Evolutionary conservation across 768 basidiomycete species (phyloP).

Genomic region (Calocybe indica): DNA sequence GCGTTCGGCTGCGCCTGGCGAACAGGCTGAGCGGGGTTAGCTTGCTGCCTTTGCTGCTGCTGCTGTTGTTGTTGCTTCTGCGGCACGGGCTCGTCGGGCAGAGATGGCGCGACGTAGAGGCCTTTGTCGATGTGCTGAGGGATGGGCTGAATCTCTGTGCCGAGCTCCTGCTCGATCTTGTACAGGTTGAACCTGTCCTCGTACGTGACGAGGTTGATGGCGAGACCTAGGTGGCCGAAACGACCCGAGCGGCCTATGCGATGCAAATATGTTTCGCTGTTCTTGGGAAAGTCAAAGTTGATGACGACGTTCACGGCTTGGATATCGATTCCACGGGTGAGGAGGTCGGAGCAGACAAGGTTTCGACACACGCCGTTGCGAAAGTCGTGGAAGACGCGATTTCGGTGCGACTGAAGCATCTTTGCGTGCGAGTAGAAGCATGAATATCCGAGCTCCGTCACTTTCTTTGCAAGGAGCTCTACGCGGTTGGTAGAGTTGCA

Average conservation of each 20-base stretch:
- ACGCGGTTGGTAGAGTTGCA: conserved; percentile 99
- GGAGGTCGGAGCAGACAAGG: conserved; percentile 94
- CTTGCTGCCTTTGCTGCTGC: conserved; percentile 24
- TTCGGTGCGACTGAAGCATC: conserved; percentile 98
- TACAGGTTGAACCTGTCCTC: conserved; percentile 98
- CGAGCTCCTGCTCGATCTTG: conserved; percentile 96
- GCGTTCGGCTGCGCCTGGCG: conserved; percentile 19
- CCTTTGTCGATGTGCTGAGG: conserved; percentile 87
- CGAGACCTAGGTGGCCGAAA: conserved; percentile 94
- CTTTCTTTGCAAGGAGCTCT: conserved; percentile 98
- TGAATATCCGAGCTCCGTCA: conserved; percentile 98
- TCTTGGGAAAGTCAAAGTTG: conserved; percentile 99
- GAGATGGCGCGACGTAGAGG: conserved; percentile 84
- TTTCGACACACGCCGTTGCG: conserved; percentile 97
- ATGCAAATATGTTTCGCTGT: conserved; percentile 97
- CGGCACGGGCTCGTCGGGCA: conserved; percentile 32
- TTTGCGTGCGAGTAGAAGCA: conserved; percentile 99
- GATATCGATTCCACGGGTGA: conserved; percentile 99
- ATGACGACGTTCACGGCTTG: conserved; percentile 99
- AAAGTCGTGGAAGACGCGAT: conserved; percentile 99
- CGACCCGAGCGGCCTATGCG: conserved; percentile 97
- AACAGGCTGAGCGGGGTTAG: conserved; percentile 12
- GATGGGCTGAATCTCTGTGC: conserved; percentile 96
- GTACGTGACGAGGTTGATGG: conserved; percentile 96
- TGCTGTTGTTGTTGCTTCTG: conserved; percentile 31